Percentiles rank a stretch among this genome's conserved stretches.
phyloP scores from a whole-genome alignment of 257 asterid genomes.

The Prunella vulgaris region DNA sequence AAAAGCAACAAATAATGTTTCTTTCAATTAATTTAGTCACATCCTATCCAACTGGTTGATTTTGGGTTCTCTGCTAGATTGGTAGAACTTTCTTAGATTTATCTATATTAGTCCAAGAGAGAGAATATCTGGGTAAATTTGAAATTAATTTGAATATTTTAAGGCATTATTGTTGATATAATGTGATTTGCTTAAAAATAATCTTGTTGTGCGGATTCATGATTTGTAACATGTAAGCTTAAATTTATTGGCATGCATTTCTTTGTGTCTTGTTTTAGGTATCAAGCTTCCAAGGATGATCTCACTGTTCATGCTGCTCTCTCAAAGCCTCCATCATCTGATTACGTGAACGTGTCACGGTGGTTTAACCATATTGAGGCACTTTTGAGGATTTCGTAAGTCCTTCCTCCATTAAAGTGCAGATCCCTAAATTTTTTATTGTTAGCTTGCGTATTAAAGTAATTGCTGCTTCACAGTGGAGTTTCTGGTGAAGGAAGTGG shows the following conservation, averaged over 20 bases:
- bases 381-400: slow-evolving; percentile 54
- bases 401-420: background rate
- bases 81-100: background rate
- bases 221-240: background rate
- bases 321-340: slow-evolving; percentile 55
- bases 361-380: slow-evolving; percentile 62
- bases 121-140: background rate
- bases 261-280: slow-evolving; percentile 32
- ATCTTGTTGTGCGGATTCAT: background rate
- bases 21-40: background rate
- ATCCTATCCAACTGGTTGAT: background rate
- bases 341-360: slow-evolving; percentile 51
- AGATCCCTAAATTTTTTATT: background rate
- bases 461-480: slow-evolving; percentile 43
- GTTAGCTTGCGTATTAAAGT: background rate
- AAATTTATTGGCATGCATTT: background rate
- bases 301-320: slow-evolving; percentile 54
- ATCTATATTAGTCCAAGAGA: background rate
- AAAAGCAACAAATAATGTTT: background rate
- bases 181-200: background rate
- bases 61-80: background rate
- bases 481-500: slow-evolving; percentile 70
- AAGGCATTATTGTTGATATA: background rate
- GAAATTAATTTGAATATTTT: background rate
- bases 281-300: slow-evolving; percentile 88